Evolutionary conservation across 1,284 basidiomycete genomes (phyloP), one percentile per base, ranked within the genome.

Genomic region (Ganoderma sp.): DNA sequence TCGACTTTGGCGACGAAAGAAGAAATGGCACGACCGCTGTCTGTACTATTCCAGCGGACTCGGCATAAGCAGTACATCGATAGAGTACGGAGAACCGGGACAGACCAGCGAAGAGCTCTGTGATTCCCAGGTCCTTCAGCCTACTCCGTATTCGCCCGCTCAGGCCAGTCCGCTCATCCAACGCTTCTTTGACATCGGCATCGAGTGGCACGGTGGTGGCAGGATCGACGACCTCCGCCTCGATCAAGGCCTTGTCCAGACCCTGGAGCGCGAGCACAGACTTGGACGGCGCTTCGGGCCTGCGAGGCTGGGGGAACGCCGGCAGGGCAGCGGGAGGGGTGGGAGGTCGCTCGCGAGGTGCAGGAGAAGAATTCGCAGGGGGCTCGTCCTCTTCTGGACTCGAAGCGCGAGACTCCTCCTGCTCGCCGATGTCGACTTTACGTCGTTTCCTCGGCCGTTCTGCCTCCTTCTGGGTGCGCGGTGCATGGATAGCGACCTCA

Each of bases 91-190:
- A 63, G 39, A 43, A n/a, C 37, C 60, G 39, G 14, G 58, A 80
- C 88, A 73, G 75, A 95, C 95, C 94, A 66, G 96, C 94, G 79
- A 98, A 97, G 68, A 97, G 83, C 68, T 95, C 90, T 4, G 83
- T 84, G 34, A 97, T 89, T 3, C 94, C 95, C 22, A 95, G 83
- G 17, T 94, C 92, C 58, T 83, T 79, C 65, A 98, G 77, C 58
- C 92, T 84, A 73, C 80, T 88, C 73, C 86, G 83, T 66, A 87
- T 92, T 75, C 83, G 88, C 72, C 85, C 84, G 66, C 87, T 86
- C 19, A 97, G 80, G 9, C 85, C 86, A 0, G 84, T 84, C 25
- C 76, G 78, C 22, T 79, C 77, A 65, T 83, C 77, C 10, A 81
- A 78, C 50, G 83, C 79, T 17, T 78, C 80, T 19, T 83, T 81